A percentile compares a stretch with the other conserved stretches of the same genome.
phyloP scores from a whole-genome alignment of 306 rosid species.

The Lathyrus sativus region DNA sequence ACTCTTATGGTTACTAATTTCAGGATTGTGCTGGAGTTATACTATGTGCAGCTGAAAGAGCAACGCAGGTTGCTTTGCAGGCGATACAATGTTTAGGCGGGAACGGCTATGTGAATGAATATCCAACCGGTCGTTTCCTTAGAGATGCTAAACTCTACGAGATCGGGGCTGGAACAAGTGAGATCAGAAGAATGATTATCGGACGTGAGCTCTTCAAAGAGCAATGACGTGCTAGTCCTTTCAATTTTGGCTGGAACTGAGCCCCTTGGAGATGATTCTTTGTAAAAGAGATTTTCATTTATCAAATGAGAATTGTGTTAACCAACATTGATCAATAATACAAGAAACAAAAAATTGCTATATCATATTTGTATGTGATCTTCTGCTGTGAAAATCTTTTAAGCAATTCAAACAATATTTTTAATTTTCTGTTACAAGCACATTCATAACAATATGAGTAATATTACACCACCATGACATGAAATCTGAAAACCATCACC shows the following conservation, averaged over 20 bases:
- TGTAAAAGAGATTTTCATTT: slow-evolving; percentile 34
- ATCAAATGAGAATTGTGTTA: slow-evolving; percentile 29
- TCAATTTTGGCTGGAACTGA: slow-evolving; percentile 9
- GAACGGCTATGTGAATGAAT: slow-evolving; percentile 93
- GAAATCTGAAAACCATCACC: slow-evolving; percentile 31
- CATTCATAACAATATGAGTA: slow-evolving; percentile 1
- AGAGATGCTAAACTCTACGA: slow-evolving; percentile 87
- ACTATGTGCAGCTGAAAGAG: slow-evolving; percentile 88
- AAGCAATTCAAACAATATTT: background rate
- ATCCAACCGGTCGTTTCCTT: slow-evolving; percentile 80
- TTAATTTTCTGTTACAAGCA: background rate
- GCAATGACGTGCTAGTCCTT: slow-evolving; percentile 44
- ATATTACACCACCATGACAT: slow-evolving; percentile 22
- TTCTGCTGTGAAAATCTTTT: slow-evolving; percentile 6
- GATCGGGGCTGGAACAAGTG: slow-evolving; percentile 92
- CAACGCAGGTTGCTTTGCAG: slow-evolving; percentile 93
- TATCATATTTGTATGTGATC: background rate
- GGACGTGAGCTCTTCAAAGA: slow-evolving; percentile 88
- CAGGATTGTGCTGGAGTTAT: slow-evolving; percentile 99
- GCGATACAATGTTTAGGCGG: slow-evolving; percentile 95
- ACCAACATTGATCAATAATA: slow-evolving; percentile 22
- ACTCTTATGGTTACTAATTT: slow-evolving; percentile 31
- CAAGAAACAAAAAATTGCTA: slow-evolving; percentile 12
- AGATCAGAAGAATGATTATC: slow-evolving; percentile 89
- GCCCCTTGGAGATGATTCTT: slow-evolving; percentile 18